These are phyloP conservation scores for Phytophthora agathidicida DNA, from an alignment of 352 stramenopile species.

Conservation along the genomic window DNA sequence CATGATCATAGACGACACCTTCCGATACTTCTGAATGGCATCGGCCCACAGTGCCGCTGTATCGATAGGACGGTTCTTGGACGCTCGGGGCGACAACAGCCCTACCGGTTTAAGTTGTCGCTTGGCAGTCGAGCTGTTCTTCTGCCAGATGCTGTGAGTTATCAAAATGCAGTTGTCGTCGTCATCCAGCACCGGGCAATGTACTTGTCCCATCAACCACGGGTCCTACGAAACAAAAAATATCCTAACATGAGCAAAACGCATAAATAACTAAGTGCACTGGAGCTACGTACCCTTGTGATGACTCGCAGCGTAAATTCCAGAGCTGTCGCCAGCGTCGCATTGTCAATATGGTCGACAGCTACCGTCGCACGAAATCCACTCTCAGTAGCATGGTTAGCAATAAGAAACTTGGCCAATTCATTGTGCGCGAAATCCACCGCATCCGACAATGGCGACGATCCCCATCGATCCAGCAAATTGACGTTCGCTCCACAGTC, in stretches of 20 bases:
- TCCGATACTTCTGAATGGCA: constrained; percentile 77
- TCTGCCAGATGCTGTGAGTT: constrained; percentile 77
- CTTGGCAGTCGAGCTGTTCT: constrained; percentile 27
- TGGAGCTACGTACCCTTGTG: constrained; percentile 44
- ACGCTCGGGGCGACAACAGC: constrained; percentile 26
- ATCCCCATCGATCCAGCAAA: constrained; percentile 79
- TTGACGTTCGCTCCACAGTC: constrained; percentile 80
- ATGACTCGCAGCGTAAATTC: constrained; percentile 72
- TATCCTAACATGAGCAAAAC: background rate
- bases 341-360: constrained; percentile 65
- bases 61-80: constrained; percentile 30
- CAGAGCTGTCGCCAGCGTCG: constrained; percentile 61
- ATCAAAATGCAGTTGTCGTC: constrained; percentile 65
- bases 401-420: constrained; percentile 67
- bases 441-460: constrained; percentile 72
- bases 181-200: constrained; percentile 69
- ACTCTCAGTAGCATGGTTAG: constrained; percentile 67
- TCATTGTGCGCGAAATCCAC: constrained; percentile 84
- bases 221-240: constrained; percentile 49
- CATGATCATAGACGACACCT: constrained; percentile 72
- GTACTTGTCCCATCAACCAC: constrained; percentile 80
- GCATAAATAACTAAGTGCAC: background rate
- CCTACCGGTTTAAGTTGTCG: constrained; percentile 8
- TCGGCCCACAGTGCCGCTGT: constrained; percentile 43
- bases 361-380: constrained; percentile 60